Percentiles rank a stretch among this genome's conserved stretches.
Conservation (phyloP, 371 early-diverging fungal species). For the Cokeromyces recurvatus region DNA sequence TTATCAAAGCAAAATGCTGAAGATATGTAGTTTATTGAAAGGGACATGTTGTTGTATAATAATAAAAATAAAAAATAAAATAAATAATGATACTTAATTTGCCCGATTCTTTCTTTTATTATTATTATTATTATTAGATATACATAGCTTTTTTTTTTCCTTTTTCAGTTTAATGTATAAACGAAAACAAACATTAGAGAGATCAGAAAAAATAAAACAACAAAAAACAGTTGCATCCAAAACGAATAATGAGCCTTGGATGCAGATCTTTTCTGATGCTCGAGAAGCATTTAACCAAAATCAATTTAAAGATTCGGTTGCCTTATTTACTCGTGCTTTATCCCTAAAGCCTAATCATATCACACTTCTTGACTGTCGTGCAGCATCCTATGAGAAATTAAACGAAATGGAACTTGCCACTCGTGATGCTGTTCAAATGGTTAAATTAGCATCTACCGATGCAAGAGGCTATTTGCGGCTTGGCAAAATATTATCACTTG, state of each 20-base stretch:
- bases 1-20: not conserved
- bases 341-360: slow-evolving; percentile 12
- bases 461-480: slow-evolving; percentile 38
- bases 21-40: not conserved
- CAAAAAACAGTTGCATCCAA: no score
- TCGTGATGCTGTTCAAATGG: slow-evolving; percentile 22
- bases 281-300: slow-evolving; percentile 20
- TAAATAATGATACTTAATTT: no score
- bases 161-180: no score
- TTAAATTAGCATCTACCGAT: slow-evolving; percentile 19
- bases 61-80: no score
- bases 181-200: no score
- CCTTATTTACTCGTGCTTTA: slow-evolving; percentile 23
- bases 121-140: no score
- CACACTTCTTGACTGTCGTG: slow-evolving; percentile 32
- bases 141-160: no score
- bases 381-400: slow-evolving; percentile 28
- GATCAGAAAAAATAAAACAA: no score
- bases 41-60: no score
- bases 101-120: no score
- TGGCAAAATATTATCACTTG: slow-evolving; percentile 22
- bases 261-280: slow-evolving; percentile 21
- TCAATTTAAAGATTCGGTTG: slow-evolving; percentile 20
- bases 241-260: slow-evolving; percentile 30
- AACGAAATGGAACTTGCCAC: slow-evolving; percentile 17